These are phyloP conservation scores for Pogostemon cablin DNA, from an alignment of 257 asterid genomes.

Conservation along the genomic window DNA sequence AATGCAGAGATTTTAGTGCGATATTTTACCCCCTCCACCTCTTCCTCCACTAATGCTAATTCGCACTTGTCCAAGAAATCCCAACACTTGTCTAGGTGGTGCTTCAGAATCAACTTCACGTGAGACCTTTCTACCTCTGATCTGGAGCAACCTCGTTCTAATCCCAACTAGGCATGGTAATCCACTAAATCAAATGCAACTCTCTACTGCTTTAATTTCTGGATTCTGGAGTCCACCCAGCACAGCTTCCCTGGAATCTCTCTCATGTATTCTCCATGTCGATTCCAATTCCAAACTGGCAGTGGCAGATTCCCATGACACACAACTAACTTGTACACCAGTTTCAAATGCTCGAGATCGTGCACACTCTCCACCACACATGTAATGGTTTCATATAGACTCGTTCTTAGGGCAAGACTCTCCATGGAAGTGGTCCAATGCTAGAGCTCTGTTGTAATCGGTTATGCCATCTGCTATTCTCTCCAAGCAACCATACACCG, in stretches of 20 bases:
- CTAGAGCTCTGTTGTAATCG: constrained; percentile 73
- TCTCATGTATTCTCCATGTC: constrained; percentile 41
- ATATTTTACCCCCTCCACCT: constrained; percentile 46
- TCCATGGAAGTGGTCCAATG: constrained; percentile 78
- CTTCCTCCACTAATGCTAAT: constrained; percentile 51
- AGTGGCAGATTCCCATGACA: constrained; percentile 66
- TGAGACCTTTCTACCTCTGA: constrained; percentile 90
- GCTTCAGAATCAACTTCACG: constrained; percentile 65
- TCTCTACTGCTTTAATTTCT: constrained; percentile 64
- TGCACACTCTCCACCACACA: constrained; percentile 76
- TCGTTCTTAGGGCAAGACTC: constrained; percentile 73
- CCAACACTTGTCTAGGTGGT: constrained; percentile 81
- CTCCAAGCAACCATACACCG: constrained; percentile 60
- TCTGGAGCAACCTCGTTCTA: constrained; percentile 77
- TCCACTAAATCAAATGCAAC: constrained; percentile 82
- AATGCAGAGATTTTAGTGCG: constrained; percentile 42
- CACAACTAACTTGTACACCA: constrained; percentile 74
- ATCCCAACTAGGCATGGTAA: constrained; percentile 71
- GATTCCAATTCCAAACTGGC: constrained; percentile 78
- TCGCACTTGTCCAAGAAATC: constrained; percentile 82
- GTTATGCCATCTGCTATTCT: constrained; percentile 72
- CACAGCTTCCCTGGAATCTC: constrained; percentile 91
- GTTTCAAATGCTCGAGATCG: constrained; percentile 89
- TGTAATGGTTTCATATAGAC: constrained; percentile 67
- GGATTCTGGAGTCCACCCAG: constrained; percentile 74